Evolutionary conservation across 352 stramenopile species (phyloP).

Genomic region (Phytophthora capsici): DNA sequence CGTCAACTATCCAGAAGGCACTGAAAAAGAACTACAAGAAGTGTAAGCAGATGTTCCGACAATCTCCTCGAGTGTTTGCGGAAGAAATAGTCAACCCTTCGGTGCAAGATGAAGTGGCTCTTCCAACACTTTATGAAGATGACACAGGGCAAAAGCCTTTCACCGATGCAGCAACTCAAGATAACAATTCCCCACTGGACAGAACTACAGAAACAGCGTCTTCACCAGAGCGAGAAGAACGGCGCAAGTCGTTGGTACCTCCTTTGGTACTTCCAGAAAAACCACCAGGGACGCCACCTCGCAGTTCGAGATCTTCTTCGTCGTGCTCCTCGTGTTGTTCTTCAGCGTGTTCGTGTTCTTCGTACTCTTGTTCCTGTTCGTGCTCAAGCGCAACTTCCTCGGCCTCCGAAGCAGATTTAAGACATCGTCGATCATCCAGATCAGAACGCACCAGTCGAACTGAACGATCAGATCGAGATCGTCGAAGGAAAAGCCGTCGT

Average conservation of each 20-base stretch:
- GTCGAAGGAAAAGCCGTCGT: background rate
- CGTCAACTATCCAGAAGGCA: conserved; percentile 52
- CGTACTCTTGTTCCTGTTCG: conserved; percentile 17
- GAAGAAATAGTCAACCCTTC: conserved; percentile 26
- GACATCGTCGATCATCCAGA: conserved; percentile 6
- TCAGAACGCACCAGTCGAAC: background rate
- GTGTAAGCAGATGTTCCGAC: conserved; percentile 50
- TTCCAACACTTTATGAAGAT: background rate
- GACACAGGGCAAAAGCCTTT: too few relatives aligned
- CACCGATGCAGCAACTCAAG: background rate
- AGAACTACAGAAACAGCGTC: background rate
- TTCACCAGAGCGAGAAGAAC: background rate
- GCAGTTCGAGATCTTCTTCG: conserved; percentile 4
- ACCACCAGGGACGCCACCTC: conserved; percentile 3
- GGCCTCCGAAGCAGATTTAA: background rate
- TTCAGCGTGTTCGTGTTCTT: conserved; percentile 17
- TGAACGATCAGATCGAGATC: conserved; percentile 12
- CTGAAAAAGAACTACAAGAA: conserved; percentile 52
- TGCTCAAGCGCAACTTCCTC: too few relatives aligned
- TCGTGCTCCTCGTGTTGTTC: conserved; percentile 11
- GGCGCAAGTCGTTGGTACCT: conserved; percentile 16
- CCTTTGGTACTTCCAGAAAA: conserved; percentile 13
- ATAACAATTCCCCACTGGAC: background rate
- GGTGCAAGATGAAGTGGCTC: background rate
- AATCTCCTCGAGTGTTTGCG: conserved; percentile 50